These are phyloP conservation scores for Septoria linicola DNA, from an alignment of 2,329 filamentous ascomycete genomes.

Conservation along the genomic window DNA sequence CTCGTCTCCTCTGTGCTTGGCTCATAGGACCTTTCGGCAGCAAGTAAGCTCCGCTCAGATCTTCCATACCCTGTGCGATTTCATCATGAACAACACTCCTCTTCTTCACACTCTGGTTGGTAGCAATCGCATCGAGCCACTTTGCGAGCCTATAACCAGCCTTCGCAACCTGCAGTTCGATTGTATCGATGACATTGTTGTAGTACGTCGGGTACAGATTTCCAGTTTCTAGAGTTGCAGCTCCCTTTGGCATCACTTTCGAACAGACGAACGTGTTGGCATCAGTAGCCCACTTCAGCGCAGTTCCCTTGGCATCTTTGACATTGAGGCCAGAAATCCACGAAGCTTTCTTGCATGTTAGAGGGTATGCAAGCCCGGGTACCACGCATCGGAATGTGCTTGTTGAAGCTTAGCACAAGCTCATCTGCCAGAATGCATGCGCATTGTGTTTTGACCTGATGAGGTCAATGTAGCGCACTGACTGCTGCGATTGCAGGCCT, in stretches of 20 bases:
- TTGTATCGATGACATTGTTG: conserved; percentile 39
- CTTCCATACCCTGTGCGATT: not conserved
- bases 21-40: conserved; percentile 2
- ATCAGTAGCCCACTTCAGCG: conserved; percentile 45
- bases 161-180: conserved; percentile 47
- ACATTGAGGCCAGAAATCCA: conserved; percentile 44
- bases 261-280: conserved; percentile 46
- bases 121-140: conserved; percentile 40
- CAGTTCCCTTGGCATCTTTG: conserved; percentile 37
- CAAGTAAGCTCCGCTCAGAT: not conserved
- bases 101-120: conserved; percentile 15
- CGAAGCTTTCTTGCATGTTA: conserved; percentile 34
- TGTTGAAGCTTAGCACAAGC: not conserved
- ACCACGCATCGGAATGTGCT: not conserved
- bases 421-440: too few relatives aligned
- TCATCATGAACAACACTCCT: not conserved
- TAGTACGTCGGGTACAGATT: conserved; percentile 41
- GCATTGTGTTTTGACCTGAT: too few relatives aligned
- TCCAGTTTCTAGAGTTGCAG: conserved; percentile 35
- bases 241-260: conserved; percentile 42
- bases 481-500: too few relatives aligned
- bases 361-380: conserved; percentile 57
- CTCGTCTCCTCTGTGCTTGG: conserved; percentile 12
- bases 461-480: too few relatives aligned
- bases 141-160: conserved; percentile 40